These are phyloP conservation scores for Lepidium sativum DNA, from an alignment of 345 rosid species.

Conservation along the genomic window DNA sequence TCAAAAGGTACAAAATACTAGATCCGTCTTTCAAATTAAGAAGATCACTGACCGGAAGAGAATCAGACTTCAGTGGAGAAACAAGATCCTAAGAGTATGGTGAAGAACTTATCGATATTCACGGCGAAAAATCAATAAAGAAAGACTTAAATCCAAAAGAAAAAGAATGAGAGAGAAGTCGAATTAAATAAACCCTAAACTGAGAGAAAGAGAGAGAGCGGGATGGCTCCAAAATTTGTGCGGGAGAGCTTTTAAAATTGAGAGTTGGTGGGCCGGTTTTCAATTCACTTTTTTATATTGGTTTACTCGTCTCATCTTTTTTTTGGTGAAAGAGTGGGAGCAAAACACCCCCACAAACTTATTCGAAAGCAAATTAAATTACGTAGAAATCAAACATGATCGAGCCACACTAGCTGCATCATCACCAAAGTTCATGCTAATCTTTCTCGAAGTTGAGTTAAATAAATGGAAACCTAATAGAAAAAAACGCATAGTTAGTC, in stretches of 20 bases:
- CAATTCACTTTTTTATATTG: no score
- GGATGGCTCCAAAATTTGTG: not conserved
- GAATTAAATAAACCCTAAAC: not conserved
- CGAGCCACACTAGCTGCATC: no score
- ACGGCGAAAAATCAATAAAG: not conserved
- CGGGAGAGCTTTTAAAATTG: not conserved
- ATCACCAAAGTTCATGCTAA: no score
- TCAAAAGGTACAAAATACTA: not conserved
- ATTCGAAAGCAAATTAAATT: no score
- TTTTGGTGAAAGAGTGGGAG: no score
- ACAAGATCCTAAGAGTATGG: not conserved
- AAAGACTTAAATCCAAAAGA: not conserved
- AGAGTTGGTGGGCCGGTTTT: not conserved
- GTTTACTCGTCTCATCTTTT: no score
- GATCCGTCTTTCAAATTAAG: not conserved
- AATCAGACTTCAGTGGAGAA: not conserved
- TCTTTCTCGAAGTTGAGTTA: no score
- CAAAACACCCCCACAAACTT: no score
- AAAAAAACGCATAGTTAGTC: no score
- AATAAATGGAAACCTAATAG: no score
- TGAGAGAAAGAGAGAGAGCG: not conserved
- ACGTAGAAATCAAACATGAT: no score
- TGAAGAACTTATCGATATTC: not conserved
- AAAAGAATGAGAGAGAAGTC: not conserved
- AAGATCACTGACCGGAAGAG: not conserved